A percentile compares a stretch with the other conserved stretches of the same genome.
Conservation (phyloP, 2,329 filamentous ascomycete species). For the Diaporthe capsici region DNA sequence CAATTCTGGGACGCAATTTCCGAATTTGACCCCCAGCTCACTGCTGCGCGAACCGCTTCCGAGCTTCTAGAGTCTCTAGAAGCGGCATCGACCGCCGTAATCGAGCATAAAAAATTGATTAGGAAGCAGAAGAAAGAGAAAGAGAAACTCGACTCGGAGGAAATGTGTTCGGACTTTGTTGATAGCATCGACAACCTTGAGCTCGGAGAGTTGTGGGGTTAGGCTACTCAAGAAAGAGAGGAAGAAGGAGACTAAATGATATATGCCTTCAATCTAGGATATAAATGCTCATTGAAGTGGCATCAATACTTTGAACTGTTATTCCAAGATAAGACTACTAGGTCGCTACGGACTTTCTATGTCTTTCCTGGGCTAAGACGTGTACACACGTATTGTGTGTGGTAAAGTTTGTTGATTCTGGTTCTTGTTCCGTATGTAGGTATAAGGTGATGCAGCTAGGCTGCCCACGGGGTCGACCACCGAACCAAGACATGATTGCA, state of each 20-base stretch:
- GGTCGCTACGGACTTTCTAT: too few relatives aligned
- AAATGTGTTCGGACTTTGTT: background rate
- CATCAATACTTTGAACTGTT: too few relatives aligned
- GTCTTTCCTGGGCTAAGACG: too few relatives aligned
- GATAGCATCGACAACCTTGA: background rate
- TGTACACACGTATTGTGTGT: too few relatives aligned
- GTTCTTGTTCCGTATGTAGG: too few relatives aligned
- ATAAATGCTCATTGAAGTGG: background rate
- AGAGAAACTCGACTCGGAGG: background rate
- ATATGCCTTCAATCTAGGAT: background rate
- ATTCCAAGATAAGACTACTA: too few relatives aligned
- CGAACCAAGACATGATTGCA: too few relatives aligned
- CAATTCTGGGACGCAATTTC: constrained; percentile 14
- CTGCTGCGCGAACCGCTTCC: constrained; percentile 18
- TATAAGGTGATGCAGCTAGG: too few relatives aligned
- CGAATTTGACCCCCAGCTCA: constrained; percentile 12
- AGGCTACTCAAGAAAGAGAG: background rate
- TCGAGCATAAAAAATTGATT: background rate
- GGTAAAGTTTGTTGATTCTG: too few relatives aligned
- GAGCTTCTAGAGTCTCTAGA: constrained; percentile 1
- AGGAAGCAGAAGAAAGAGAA: constrained; percentile 24
- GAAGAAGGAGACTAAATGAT: background rate
- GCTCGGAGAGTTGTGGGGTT: background rate
- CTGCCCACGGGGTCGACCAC: too few relatives aligned
- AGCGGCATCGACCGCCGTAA: background rate